Base-by-base conservation (phyloP, 805 yeast species). In the Metschnikowia gruessii region DNA sequence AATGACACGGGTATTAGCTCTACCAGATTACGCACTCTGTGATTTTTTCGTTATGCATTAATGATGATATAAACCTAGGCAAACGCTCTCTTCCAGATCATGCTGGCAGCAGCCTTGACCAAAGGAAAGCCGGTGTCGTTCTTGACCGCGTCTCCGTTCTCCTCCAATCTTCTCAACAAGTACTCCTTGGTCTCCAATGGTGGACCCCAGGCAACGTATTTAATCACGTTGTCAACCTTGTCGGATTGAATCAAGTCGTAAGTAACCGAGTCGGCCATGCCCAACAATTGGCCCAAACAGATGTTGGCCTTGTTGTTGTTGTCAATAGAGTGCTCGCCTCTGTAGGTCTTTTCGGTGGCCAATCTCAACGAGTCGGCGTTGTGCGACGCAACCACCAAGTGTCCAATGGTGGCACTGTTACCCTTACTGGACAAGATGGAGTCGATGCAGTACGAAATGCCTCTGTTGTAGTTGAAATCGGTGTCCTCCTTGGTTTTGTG, bases 151-250 rank as follows among this genome's bases (percentile, higher is more conserved):
- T 91, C 97, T 19, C 97, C 97, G 62, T 91, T 91, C 70, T 91
- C 98, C 70, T 91, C 97, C 52, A 91, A 74, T 70, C 98, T 81
- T 74, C 98, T 83, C 52, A 83, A 72, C 51, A 91, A 70, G 63
- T 91, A 91, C 57, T 88, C 96, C 70, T 87, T 89, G 48, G 97
- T 90, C 69, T 92, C 97, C 56, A 81, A 69, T 46, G 96, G 95
- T 29, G 97, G 97, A 9, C 97, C 97, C 97, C 97, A 91, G 15
- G 97, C 95, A 52, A 91, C 97, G 63, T 92, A 91, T 70, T 92
- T 92, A 69, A 92, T 83, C 44, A 91, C 83, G 60, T 88, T 88
- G 51, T 76, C 80, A 37, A 80, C 86, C 37, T 79, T 74, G 54
- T 85, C 80, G 39, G 81, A 74, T 34, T 75, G 68, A 46, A 87